Evolutionary conservation across 805 yeast genomes (phyloP).

Genomic region (Blastobotrys chiropterorum): DNA sequence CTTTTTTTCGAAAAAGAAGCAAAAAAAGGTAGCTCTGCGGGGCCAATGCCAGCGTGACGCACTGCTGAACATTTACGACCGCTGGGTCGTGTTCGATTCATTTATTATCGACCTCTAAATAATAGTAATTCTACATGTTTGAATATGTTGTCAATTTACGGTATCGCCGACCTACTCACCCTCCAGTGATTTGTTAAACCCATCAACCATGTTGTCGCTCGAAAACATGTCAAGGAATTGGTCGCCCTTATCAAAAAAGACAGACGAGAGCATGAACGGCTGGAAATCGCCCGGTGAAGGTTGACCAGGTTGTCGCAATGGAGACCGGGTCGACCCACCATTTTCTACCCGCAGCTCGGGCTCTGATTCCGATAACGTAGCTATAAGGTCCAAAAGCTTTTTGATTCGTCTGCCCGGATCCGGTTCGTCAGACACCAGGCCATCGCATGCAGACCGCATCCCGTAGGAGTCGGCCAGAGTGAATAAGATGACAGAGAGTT

Average conservation of each 20-base stretch:
- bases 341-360: neutral
- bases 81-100: too few species aligned
- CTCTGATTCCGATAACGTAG: neutral
- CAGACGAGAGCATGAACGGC: neutral
- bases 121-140: too few species aligned
- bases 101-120: too few species aligned
- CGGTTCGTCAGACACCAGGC: neutral
- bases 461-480: constrained; percentile 7
- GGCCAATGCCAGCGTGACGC: too few species aligned
- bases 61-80: too few species aligned
- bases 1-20: too few species aligned
- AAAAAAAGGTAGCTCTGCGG: too few species aligned
- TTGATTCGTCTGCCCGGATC: neutral
- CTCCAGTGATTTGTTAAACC: neutral
- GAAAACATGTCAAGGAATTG: neutral
- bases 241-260: neutral
- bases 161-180: too few species aligned
- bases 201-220: neutral
- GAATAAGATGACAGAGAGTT: constrained; percentile 11
- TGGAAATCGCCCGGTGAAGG: too few species aligned
- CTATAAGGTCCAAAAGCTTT: neutral
- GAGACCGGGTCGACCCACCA: neutral
- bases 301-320: neutral
- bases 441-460: neutral
- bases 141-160: too few species aligned